A percentile compares a stretch with the other conserved stretches of the same genome.
Evolutionary conservation across 345 rosid species (phyloP).

Genomic region (Barbarea vulgaris): DNA sequence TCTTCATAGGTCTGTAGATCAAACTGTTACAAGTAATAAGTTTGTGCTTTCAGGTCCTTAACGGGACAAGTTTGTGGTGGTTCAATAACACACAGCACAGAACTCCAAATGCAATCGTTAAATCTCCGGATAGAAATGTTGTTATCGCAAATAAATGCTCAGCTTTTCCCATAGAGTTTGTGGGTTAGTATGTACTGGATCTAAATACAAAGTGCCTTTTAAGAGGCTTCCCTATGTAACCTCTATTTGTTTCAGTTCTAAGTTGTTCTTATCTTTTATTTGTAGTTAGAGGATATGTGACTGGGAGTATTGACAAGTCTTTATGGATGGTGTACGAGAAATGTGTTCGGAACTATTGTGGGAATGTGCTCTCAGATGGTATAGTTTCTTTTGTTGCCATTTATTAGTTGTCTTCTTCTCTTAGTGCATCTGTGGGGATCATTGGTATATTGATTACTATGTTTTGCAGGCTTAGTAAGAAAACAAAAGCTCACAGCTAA

Average conservation of each 20-base stretch:
- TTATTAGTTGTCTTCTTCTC: slow-evolving; percentile 1
- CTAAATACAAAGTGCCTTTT: no score
- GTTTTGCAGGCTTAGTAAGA: slow-evolving; percentile 60
- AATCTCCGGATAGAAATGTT: slow-evolving; percentile 91
- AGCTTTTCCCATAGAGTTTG: no score
- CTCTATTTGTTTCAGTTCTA: no score
- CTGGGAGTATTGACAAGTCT: no score
- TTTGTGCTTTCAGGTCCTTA: slow-evolving; percentile 71
- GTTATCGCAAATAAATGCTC: no score
- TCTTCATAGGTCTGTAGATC: not conserved
- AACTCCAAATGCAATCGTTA: slow-evolving; percentile 70
- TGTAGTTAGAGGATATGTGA: no score
- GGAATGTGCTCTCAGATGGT: slow-evolving; percentile 90
- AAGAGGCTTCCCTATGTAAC: no score
- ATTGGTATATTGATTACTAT: not conserved
- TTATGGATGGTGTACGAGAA: no score
- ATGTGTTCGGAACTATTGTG: no score
- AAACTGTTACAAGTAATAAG: not conserved
- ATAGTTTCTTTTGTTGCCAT: slow-evolving; percentile 22
- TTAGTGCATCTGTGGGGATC: slow-evolving; percentile 4
- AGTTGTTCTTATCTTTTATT: no score
- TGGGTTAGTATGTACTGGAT: no score
- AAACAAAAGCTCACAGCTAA: slow-evolving; percentile 70
- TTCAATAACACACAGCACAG: slow-evolving; percentile 72
- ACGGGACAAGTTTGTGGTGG: slow-evolving; percentile 97